Evolutionary conservation across 768 basidiomycete species (phyloP), one percentile per base, ranked within the genome.

Genomic region (Termitomyces sp.): DNA sequence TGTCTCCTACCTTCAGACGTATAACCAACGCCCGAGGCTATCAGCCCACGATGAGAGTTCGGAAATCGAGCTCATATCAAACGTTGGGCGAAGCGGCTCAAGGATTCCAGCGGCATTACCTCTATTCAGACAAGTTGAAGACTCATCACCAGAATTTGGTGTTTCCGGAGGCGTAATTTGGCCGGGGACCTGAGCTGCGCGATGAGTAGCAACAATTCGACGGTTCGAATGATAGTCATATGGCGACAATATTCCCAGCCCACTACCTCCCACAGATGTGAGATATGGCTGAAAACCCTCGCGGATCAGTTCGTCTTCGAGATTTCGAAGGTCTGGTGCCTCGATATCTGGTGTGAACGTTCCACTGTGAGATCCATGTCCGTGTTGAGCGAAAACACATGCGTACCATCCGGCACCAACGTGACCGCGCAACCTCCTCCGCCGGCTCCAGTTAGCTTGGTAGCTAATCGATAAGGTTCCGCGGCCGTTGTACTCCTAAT

Each of bases 361-460:
- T 51, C 37, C 35, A 46, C 45, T 55, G 46, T 60, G 31, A 62
- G 61, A 59, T 60, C 40, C 55, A 48, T 48, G 28, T 6, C 33
- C 37, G 28, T 38, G 53, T 31, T 42, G 51, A 62, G 48, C 55
- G 53, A 59, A 52, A 21, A 44, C 23, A 26, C 35, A 62, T 55
- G 61, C 86, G 62, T 63, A 95, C 96, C 83, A 73, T 98, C 94
- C 51, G 97, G 97, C 51, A 99, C 79, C 37, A 98, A 81, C 12
- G 95, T 96, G 31, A 98, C 93, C 5, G 94, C 87, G 67, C 97
- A 98, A n/a, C 97, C 97, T 26, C 97, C 97, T 41, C 97, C 97
- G 31, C 97, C 97, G 8, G 97, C 96, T 42, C 97, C 97, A 7
- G 97, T 99, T 55, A 99, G 73, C 75, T 98, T 97, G n/a, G 94